Evolutionary conservation across 306 rosid species (phyloP).

Genomic region (Lotus japonicus): DNA sequence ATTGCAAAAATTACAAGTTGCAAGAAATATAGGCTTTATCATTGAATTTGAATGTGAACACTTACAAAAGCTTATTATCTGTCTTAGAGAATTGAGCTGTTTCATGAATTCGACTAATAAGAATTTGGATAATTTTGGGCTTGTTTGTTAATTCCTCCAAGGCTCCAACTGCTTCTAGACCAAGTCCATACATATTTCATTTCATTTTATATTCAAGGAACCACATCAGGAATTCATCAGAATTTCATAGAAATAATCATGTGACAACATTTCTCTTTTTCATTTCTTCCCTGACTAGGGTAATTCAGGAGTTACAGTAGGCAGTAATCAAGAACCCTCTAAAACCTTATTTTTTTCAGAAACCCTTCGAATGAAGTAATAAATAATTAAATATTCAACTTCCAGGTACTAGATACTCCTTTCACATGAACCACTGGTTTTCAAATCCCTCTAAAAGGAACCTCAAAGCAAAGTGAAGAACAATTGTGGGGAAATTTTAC

Average conservation of each 20-base stretch:
- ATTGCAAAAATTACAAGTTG: conserved; percentile 19
- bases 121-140: not conserved
- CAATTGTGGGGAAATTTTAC: not conserved
- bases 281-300: not conserved
- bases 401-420: not conserved
- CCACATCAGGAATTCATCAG: not conserved
- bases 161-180: not conserved
- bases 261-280: not conserved
- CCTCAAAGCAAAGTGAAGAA: not conserved
- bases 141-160: not conserved
- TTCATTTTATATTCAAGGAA: conserved; percentile 4
- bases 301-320: not conserved
- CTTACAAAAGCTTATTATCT: not conserved
- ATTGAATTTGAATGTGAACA: not conserved
- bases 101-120: not conserved
- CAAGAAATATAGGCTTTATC: not conserved
- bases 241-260: not conserved
- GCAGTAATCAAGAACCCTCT: not conserved
- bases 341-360: not conserved
- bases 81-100: not conserved
- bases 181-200: not conserved
- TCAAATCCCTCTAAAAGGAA: conserved; percentile 5
- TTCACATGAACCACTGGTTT: not conserved
- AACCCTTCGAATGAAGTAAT: not conserved
- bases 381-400: conserved; percentile 3